A percentile compares a stretch with the other conserved stretches of the same genome.
phyloP scores from a whole-genome alignment of 179 eudicot species.

The Silene vulgaris region DNA sequence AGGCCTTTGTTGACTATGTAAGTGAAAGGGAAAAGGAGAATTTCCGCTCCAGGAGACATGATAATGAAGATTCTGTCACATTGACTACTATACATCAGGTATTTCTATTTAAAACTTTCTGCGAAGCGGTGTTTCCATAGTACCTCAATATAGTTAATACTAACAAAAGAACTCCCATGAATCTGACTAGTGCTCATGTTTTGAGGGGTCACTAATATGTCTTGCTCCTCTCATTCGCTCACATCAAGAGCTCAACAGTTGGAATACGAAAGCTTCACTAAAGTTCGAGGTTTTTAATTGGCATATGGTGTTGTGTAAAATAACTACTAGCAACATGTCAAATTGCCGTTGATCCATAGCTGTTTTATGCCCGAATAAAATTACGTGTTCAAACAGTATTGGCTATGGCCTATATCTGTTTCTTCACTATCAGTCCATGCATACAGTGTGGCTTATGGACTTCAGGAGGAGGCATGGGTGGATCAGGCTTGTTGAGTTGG shows the following conservation, averaged over 20 bases:
- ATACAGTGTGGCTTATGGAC: background rate
- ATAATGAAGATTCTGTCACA: conserved; percentile 76
- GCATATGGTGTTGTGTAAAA: background rate
- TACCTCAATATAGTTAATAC: conserved; percentile 6
- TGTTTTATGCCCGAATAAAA: no score
- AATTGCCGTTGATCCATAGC: no score
- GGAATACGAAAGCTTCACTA: background rate
- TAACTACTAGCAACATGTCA: background rate
- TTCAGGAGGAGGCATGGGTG: background rate
- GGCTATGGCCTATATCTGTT: background rate
- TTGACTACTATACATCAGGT: conserved; percentile 97
- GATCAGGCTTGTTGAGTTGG: background rate
- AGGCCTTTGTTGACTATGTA: conserved; percentile 65
- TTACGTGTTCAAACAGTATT: background rate
- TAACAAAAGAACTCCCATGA: background rate
- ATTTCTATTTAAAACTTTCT: conserved; percentile 4
- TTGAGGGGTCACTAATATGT: conserved; percentile 1
- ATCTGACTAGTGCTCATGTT: background rate
- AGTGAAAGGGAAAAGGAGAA: conserved; percentile 81
- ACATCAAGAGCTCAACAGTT: background rate
- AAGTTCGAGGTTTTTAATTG: background rate
- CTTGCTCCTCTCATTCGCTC: background rate
- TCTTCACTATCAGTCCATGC: background rate
- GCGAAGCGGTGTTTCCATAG: background rate
- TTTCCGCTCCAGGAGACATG: conserved; percentile 64